phyloP scores from a whole-genome alignment of 805 yeast genomes.

The Clavispora fructus region DNA sequence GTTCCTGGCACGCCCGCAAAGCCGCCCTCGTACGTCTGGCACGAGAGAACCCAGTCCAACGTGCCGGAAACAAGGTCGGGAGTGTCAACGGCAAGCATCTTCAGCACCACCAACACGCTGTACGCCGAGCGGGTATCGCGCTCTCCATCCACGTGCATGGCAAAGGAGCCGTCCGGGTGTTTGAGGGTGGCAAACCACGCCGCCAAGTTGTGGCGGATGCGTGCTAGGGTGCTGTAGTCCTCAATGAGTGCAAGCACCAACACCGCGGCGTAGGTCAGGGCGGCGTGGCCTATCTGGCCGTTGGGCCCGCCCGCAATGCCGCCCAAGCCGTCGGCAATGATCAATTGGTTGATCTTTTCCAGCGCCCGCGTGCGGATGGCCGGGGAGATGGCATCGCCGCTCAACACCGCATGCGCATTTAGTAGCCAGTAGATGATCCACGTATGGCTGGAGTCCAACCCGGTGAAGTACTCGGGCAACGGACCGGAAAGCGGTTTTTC shows the following conservation, averaged over 20 bases:
- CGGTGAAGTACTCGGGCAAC: conserved; percentile 47
- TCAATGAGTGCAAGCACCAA: conserved; percentile 54
- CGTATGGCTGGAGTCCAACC: conserved; percentile 83
- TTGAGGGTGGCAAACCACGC: conserved; percentile 66
- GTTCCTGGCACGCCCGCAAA: conserved; percentile 72
- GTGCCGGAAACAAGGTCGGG: conserved; percentile 52
- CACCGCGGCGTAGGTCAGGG: conserved; percentile 76
- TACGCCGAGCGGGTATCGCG: conserved; percentile 80
- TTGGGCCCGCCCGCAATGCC: conserved; percentile 86
- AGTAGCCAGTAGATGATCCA: conserved; percentile 87
- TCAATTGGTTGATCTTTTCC: conserved; percentile 21
- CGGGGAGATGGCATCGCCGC: conserved; percentile 4
- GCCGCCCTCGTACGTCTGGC: conserved; percentile 96
- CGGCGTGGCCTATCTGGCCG: conserved; percentile 76
- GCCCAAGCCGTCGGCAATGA: conserved; percentile 28
- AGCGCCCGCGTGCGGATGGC: conserved; percentile 7
- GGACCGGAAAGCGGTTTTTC: conserved; percentile 33
- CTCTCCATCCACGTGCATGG: conserved; percentile 76
- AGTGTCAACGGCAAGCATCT: conserved; percentile 58
- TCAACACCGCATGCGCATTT: conserved; percentile 36
- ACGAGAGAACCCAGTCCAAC: conserved; percentile 53
- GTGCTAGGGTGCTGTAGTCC: conserved; percentile 26
- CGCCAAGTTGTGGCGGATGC: conserved; percentile 38
- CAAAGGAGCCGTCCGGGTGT: conserved; percentile 67
- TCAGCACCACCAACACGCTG: conserved; percentile 74